These are phyloP conservation scores for Daldinia concentrica DNA, from an alignment of 495 filamentous ascomycete genomes.

Conservation along the genomic window DNA sequence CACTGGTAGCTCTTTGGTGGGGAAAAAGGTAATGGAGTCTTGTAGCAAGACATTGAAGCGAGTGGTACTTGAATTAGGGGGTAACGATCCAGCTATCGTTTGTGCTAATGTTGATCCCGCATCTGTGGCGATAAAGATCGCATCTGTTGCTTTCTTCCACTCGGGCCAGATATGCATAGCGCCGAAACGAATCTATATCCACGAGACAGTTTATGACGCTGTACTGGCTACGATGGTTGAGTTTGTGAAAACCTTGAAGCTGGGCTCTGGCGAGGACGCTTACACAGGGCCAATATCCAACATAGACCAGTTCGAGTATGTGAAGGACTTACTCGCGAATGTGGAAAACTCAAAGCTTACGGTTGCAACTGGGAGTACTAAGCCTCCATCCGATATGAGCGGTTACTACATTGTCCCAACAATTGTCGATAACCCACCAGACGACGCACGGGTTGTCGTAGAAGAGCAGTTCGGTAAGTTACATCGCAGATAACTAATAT, in stretches of 20 bases:
- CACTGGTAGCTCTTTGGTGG: neutral
- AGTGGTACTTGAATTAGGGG: neutral
- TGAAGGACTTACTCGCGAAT: neutral
- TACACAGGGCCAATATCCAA: neutral
- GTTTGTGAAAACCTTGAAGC: neutral
- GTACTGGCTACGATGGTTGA: neutral
- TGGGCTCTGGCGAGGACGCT: neutral
- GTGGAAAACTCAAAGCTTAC: neutral
- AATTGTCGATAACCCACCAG: neutral
- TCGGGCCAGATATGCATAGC: neutral
- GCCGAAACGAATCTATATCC: neutral
- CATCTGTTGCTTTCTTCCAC: neutral
- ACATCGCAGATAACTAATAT: no score
- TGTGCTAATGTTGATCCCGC: neutral
- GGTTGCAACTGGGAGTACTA: neutral
- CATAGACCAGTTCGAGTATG: neutral
- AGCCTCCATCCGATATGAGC: neutral
- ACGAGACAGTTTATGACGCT: neutral
- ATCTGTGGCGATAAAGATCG: neutral
- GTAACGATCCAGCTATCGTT: neutral
- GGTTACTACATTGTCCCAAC: neutral
- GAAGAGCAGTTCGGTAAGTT: neutral
- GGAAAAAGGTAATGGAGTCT: neutral
- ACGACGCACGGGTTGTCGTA: neutral
- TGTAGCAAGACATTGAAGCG: constrained; percentile 1